Evolutionary conservation across 495 filamentous ascomycete species (phyloP), one percentile per base, ranked within the genome.

Genomic region (Talaromyces trachyspermus): DNA sequence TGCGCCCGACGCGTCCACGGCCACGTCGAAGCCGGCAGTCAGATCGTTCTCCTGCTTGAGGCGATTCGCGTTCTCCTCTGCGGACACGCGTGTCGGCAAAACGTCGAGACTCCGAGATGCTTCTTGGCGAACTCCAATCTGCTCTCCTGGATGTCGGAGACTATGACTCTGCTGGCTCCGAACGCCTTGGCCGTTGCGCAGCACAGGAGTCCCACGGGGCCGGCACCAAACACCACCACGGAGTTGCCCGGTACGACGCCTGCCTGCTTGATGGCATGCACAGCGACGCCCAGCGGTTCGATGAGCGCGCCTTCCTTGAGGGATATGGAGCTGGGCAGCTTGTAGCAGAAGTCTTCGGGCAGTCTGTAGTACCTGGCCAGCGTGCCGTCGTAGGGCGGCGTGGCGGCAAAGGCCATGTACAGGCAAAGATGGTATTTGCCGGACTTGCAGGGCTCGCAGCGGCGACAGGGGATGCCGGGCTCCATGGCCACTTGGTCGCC

Each of bases 321-420:
- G 7, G 58, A 59, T 14, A 80, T 58, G 7, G 54, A 49, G 8
- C 65, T 59, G 6, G 74, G 74, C 0, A 80, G 56, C 49, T 71
- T 69, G 51, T 77, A 76, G 55, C 72, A 76, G 58, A 72, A 79
- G 53, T 79, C 76, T 43, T 73, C 78, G 3, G 78, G 72, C 15
- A 74, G 58, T 2, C 65, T 54, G 52, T 76, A 78, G 57, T 78
- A 79, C 48, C 72, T 76, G 49, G 74, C 67, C 22, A 80, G 57
- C 3, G 75, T 78, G 18, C 76, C 76, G 47, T 76, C 71, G 48
- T 72, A 70, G 9, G 74, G 75, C 15, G 74, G 75, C 24, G 72
- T 77, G 7, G 75, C 75, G 0, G 75, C 75, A 49, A 76, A 77
- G 8, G 61, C 64, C 66, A 71, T 77, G 52, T 73, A 61, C 29